Evolutionary conservation across 2,329 filamentous ascomycete species (phyloP).

Genomic region (Acrocalymma vagum): DNA sequence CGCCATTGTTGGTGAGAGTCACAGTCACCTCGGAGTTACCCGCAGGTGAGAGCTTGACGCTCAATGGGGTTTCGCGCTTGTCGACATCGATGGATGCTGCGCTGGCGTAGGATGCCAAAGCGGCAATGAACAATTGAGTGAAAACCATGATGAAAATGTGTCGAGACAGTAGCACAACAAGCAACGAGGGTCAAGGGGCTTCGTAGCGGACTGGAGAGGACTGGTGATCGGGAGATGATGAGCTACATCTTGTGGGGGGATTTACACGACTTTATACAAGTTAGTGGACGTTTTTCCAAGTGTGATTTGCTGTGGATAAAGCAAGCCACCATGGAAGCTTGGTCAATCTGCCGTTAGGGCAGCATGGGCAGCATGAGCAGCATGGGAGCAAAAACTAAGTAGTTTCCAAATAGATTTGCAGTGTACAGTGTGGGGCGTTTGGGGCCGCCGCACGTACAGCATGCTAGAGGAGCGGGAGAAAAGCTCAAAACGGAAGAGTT

Average conservation of each 20-base stretch:
- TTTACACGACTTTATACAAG: conserved; percentile 31
- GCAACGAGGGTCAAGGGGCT: conserved; percentile 10
- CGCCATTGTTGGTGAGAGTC: conserved; percentile 62
- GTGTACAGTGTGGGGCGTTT: conserved; percentile 23
- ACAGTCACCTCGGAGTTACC: conserved; percentile 65
- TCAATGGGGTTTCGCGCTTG: conserved; percentile 46
- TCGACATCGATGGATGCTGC: conserved; percentile 36
- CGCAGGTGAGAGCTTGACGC: conserved; percentile 54
- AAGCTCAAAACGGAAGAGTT: conserved; percentile 11
- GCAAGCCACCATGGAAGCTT: conserved; percentile 11
- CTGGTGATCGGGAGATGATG: conserved; percentile 30
- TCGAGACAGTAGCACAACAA: conserved; percentile 11
- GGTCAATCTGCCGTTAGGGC: conserved; percentile 15
- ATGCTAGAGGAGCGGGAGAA: conserved; percentile 14
- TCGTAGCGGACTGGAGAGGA: conserved; percentile 16
- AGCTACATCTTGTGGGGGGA: conserved; percentile 11
- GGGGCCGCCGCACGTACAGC: conserved; percentile 13
- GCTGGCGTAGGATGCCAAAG: conserved; percentile 34
- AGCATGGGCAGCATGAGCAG: conserved; percentile 30
- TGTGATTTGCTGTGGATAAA: conserved; percentile 2
- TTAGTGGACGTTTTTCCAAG: conserved; percentile 9
- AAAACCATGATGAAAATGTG: conserved; percentile 31
- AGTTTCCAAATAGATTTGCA: conserved; percentile 26
- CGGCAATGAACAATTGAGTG: conserved; percentile 34
- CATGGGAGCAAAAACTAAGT: conserved; percentile 27